Evolutionary conservation across 306 rosid species (phyloP).

Genomic region (Ammopiptanthus mongolicus): DNA sequence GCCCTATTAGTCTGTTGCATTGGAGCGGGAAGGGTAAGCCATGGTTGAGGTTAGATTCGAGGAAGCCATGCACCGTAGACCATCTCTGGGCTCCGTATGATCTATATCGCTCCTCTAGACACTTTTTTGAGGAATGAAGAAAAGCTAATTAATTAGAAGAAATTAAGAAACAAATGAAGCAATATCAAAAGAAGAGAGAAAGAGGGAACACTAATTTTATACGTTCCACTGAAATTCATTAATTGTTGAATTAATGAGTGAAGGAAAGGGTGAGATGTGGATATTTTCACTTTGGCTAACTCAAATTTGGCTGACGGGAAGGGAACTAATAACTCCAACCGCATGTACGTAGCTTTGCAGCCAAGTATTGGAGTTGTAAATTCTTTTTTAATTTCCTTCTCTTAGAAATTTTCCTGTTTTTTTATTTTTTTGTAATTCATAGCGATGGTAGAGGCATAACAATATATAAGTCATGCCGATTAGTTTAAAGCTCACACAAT

Average conservation of each 20-base stretch:
- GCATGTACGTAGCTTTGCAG: background rate
- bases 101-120: slow-evolving; percentile 50
- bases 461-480: background rate
- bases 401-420: background rate
- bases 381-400: background rate
- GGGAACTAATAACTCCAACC: background rate
- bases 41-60: slow-evolving; percentile 64
- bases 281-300: background rate
- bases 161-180: background rate
- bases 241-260: background rate
- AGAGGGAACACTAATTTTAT: background rate
- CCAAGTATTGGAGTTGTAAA: slow-evolving; percentile 13
- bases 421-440: background rate
- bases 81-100: slow-evolving; percentile 68
- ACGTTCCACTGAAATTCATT: background rate
- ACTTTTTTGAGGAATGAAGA: slow-evolving; percentile 49
- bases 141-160: background rate
- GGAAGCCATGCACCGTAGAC: slow-evolving; percentile 54
- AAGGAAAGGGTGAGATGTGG: background rate
- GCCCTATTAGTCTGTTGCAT: slow-evolving; percentile 62
- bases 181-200: background rate
- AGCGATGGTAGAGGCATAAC: background rate
- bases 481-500: background rate
- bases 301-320: background rate
- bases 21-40: slow-evolving; percentile 88